Percentiles rank a stretch among this genome's conserved stretches.
These are phyloP conservation scores for Calonectria pteridis DNA, from an alignment of 2,329 filamentous ascomycete genomes.

Conservation along the genomic window DNA sequence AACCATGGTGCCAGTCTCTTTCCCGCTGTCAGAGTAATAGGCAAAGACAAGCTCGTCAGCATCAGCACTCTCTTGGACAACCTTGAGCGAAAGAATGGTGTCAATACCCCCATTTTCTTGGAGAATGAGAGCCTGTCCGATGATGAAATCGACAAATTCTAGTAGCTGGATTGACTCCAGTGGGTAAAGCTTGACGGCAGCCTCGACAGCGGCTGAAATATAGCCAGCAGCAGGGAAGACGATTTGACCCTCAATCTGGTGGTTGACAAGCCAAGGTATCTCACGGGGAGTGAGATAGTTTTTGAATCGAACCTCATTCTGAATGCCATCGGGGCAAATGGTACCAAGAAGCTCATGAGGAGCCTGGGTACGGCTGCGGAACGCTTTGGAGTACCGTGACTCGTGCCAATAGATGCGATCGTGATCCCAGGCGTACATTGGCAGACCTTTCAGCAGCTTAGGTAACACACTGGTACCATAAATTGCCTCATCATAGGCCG, in stretches of 20 bases:
- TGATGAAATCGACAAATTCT: not conserved
- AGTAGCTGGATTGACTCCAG: not conserved
- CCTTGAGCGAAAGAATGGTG: not conserved
- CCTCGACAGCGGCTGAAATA: conserved; percentile 52
- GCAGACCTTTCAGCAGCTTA: not conserved
- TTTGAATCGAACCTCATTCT: not conserved
- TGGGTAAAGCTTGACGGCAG: not conserved
- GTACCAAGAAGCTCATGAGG: not conserved
- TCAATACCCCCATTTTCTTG: not conserved
- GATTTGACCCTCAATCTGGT: conserved; percentile 48
- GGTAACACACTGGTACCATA: not conserved
- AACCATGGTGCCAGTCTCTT: not conserved
- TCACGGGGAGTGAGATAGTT: conserved; percentile 24
- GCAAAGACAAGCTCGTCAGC: not conserved
- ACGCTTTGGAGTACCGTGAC: not conserved
- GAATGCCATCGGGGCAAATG: not conserved
- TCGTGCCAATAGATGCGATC: not conserved
- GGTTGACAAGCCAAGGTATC: conserved; percentile 55
- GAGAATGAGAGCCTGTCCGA: not conserved
- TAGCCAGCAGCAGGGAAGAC: conserved; percentile 57
- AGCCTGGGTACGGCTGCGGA: not conserved
- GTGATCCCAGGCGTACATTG: not conserved
- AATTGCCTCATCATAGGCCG: not conserved
- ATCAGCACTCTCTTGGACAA: not conserved
- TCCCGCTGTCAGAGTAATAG: not conserved